These are phyloP conservation scores for Coleophoma cylindrospora DNA, from an alignment of 2,329 filamentous ascomycete genomes.

Conservation along the genomic window DNA sequence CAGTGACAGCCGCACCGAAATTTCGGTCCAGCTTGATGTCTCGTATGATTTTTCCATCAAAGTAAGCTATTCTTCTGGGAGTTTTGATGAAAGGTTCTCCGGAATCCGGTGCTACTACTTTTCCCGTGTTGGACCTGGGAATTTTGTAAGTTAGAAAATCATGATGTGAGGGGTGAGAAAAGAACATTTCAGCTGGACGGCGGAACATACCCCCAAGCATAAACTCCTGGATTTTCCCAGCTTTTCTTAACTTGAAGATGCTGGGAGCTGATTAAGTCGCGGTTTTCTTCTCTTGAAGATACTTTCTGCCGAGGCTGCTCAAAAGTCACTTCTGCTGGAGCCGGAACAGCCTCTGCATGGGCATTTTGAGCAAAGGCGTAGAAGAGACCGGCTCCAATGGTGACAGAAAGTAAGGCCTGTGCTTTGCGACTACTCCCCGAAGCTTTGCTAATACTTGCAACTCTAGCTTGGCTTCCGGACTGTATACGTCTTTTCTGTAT, in stretches of 20 bases:
- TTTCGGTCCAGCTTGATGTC: conserved; percentile 81
- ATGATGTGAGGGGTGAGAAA: too few relatives aligned
- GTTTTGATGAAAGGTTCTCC: conserved; percentile 74
- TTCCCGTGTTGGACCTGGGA: conserved; percentile 62
- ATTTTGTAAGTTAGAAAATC: too few relatives aligned
- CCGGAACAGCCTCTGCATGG: conserved; percentile 22
- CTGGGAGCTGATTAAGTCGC: conserved; percentile 76
- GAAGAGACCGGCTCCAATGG: conserved; percentile 16
- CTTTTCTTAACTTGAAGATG: conserved; percentile 84
- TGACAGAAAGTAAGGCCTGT: conserved; percentile 14
- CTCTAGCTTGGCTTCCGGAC: conserved; percentile 7
- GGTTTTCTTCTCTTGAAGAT: conserved; percentile 63
- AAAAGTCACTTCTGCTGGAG: conserved; percentile 53
- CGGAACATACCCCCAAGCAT: conserved; percentile 66
- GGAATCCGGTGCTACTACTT: conserved; percentile 80
- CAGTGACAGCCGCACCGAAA: conserved; percentile 82
- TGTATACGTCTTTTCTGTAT: conserved; percentile 16
- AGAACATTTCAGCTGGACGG: too few relatives aligned
- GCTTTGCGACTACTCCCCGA: conserved; percentile 4
- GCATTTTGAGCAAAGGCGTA: conserved; percentile 18
- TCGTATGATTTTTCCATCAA: conserved; percentile 77
- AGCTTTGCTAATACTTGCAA: conserved; percentile 9
- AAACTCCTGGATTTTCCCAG: conserved; percentile 79
- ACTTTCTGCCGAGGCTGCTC: conserved; percentile 58
- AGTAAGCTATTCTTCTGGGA: conserved; percentile 73